phyloP scores from a whole-genome alignment of 805 yeast species.

The Priceomyces haplophilus region DNA sequence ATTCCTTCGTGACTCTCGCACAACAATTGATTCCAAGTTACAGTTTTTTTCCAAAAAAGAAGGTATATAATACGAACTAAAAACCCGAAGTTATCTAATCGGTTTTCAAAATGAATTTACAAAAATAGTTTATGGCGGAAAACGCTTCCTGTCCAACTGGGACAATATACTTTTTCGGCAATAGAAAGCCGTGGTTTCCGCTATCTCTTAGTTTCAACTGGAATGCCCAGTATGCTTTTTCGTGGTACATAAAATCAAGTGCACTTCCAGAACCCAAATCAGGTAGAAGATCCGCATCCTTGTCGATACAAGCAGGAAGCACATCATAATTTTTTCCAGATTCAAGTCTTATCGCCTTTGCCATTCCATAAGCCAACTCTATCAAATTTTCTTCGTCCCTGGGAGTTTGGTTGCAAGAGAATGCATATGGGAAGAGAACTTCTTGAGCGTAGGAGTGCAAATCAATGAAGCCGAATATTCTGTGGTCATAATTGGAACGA shows the following conservation, averaged over 20 bases:
- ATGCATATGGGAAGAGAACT: constrained; percentile 78
- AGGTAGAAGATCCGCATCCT: constrained; percentile 69
- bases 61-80: too few relatives aligned
- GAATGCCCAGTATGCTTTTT: constrained; percentile 79
- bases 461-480: constrained; percentile 74
- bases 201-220: constrained; percentile 79
- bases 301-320: constrained; percentile 74
- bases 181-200: constrained; percentile 77
- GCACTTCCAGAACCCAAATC: constrained; percentile 78
- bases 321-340: constrained; percentile 68
- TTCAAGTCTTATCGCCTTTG: constrained; percentile 64
- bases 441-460: constrained; percentile 85
- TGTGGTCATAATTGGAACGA: constrained; percentile 49
- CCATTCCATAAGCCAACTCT: constrained; percentile 77
- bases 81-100: constrained; percentile 13
- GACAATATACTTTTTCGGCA: constrained; percentile 64
- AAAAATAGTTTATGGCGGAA: constrained; percentile 65
- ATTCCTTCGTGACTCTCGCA: constrained; percentile 35
- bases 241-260: constrained; percentile 80
- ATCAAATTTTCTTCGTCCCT: constrained; percentile 77
- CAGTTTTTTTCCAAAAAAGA: too few relatives aligned
- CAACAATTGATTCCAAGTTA: too few relatives aligned
- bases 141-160: constrained; percentile 79
- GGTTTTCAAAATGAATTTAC: constrained; percentile 32
- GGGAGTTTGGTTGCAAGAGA: constrained; percentile 68